phyloP scores from a whole-genome alignment of 208 protist species.

The Leishmania aethiopica region DNA sequence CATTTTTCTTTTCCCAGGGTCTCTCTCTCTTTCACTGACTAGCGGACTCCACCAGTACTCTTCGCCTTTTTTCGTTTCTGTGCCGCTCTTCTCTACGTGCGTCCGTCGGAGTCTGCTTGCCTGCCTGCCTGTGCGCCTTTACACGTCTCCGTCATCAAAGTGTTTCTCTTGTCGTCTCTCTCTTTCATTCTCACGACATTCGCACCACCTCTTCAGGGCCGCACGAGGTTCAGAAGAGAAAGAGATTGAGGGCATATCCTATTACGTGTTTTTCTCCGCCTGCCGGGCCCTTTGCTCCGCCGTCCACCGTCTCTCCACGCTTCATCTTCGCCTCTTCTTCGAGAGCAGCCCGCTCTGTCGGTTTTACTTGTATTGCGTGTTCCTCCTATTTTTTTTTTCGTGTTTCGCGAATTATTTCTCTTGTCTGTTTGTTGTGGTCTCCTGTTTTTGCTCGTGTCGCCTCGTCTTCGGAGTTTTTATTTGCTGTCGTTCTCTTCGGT shows the following conservation, averaged over 20 bases:
- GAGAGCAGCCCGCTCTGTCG: background rate
- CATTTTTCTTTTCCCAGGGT: background rate
- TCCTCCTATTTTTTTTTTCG: background rate
- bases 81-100: background rate
- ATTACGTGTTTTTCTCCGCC: background rate
- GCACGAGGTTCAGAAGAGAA: background rate
- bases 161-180: background rate
- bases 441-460: background rate
- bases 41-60: background rate
- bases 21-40: background rate
- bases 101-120: background rate
- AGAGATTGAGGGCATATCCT: background rate
- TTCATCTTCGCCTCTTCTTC: background rate
- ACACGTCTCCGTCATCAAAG: background rate
- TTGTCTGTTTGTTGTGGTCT: background rate
- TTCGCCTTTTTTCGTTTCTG: background rate
- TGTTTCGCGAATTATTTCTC: background rate
- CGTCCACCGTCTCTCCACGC: background rate
- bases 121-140: background rate
- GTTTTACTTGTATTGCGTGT: background rate
- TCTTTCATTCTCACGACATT: background rate
- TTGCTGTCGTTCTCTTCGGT: background rate
- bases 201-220: background rate
- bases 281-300: background rate
- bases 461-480: too few species aligned